Conservation (phyloP, 257 asterid genomes). For the Phtheirospermum japonicum region DNA sequence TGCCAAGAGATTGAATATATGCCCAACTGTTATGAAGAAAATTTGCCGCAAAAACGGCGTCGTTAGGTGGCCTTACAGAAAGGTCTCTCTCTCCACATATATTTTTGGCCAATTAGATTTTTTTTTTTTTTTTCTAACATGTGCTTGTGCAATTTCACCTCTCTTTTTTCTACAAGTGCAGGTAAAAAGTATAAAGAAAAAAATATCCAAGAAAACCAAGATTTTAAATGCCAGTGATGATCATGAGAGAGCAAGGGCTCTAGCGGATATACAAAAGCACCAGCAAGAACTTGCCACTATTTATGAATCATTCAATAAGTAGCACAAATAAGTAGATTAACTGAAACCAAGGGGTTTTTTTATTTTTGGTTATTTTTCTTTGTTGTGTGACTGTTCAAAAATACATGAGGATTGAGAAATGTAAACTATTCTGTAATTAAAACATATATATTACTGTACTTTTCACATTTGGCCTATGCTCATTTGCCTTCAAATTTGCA, state of each 20-base stretch:
- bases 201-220: constrained; percentile 36
- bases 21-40: constrained; percentile 85
- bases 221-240: constrained; percentile 26
- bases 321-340: not conserved
- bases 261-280: constrained; percentile 38
- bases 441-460: not conserved
- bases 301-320: constrained; percentile 30
- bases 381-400: not conserved
- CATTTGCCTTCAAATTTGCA: not conserved
- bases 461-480: not conserved
- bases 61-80: constrained; percentile 77
- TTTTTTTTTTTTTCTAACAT: no score
- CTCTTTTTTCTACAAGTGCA: constrained; percentile 28
- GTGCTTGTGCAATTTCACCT: not conserved
- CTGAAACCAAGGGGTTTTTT: not conserved
- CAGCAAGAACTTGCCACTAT: constrained; percentile 45
- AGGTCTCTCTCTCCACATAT: constrained; percentile 37
- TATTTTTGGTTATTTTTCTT: not conserved
- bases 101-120: not conserved
- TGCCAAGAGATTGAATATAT: constrained; percentile 55
- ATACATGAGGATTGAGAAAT: not conserved
- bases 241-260: constrained; percentile 37
- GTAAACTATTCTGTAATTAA: not conserved
- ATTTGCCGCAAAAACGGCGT: constrained; percentile 72
- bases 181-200: constrained; percentile 58